Evolutionary conservation across 257 asterid genomes (phyloP).

Genomic region (Solanum dulcamara): DNA sequence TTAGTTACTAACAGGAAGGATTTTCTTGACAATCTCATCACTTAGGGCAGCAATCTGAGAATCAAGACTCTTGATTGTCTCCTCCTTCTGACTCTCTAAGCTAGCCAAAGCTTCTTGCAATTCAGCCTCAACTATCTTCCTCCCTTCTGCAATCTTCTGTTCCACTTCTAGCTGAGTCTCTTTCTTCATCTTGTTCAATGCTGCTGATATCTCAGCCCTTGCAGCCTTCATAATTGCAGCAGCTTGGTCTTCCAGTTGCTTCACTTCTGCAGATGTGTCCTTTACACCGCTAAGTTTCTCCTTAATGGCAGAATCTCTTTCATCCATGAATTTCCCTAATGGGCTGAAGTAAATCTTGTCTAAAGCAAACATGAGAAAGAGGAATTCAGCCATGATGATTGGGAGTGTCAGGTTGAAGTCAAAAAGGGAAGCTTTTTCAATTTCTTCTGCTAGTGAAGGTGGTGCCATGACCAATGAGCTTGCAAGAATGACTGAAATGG

Average conservation of each 20-base stretch:
- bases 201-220: slow-evolving; percentile 82
- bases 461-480: slow-evolving; percentile 57
- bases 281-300: slow-evolving; percentile 71
- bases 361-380: slow-evolving; percentile 76
- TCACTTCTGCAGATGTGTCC: slow-evolving; percentile 84
- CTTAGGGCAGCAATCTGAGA: slow-evolving; percentile 77
- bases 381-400: slow-evolving; percentile 56
- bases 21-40: slow-evolving; percentile 84
- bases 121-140: slow-evolving; percentile 81
- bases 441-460: slow-evolving; percentile 63
- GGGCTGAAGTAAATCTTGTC: slow-evolving; percentile 87
- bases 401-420: slow-evolving; percentile 89
- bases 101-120: slow-evolving; percentile 64
- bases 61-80: slow-evolving; percentile 61
- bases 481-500: slow-evolving; percentile 40
- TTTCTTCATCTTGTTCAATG: slow-evolving; percentile 87
- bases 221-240: slow-evolving; percentile 84
- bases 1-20: slow-evolving; percentile 52
- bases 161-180: slow-evolving; percentile 88
- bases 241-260: slow-evolving; percentile 77
- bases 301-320: slow-evolving; percentile 66
- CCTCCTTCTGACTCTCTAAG: slow-evolving; percentile 77
- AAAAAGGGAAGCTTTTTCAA: slow-evolving; percentile 75
- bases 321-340: slow-evolving; percentile 86
- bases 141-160: slow-evolving; percentile 59